These are phyloP conservation scores for Exutisphaerella laricina DNA, from an alignment of 2,329 filamentous ascomycete genomes.

Conservation along the genomic window DNA sequence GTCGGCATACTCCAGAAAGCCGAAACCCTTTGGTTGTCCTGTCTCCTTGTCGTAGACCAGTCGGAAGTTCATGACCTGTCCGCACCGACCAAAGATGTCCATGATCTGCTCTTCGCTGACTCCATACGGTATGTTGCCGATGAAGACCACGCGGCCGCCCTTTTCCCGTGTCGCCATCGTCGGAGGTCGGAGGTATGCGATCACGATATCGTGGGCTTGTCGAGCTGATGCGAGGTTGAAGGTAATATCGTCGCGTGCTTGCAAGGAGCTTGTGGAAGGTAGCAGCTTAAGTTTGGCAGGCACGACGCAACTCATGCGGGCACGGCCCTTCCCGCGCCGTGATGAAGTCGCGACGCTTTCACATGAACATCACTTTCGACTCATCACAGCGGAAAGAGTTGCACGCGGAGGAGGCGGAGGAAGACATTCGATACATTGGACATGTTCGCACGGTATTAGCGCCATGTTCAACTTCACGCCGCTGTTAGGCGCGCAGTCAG, in stretches of 20 bases:
- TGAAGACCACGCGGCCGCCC: conserved; percentile 73
- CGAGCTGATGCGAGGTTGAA: neutral
- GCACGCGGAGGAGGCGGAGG: neutral
- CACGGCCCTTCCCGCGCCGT: neutral
- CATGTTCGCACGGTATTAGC: neutral
- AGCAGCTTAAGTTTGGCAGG: neutral
- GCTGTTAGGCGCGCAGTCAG: conserved; percentile 82
- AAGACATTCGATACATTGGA: neutral
- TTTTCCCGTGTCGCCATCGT: conserved; percentile 50
- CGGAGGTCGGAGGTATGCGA: neutral
- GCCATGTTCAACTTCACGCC: conserved; percentile 96
- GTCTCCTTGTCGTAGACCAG: conserved; percentile 95
- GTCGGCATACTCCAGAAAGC: conserved; percentile 93
- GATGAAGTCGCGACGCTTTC: neutral
- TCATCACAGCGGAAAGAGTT: neutral
- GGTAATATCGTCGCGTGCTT: neutral
- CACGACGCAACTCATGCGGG: neutral
- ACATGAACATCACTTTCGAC: neutral
- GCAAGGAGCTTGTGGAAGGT: neutral
- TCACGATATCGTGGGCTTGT: too few species aligned
- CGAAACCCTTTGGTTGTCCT: conserved; percentile 90
- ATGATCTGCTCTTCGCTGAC: conserved; percentile 94
- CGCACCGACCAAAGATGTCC: conserved; percentile 85
- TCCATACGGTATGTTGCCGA: conserved; percentile 82
- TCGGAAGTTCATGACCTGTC: conserved; percentile 85